Percentiles rank a stretch among this genome's conserved stretches.
phyloP scores from a whole-genome alignment of 331 rosid genomes.

The Phaseolus coccineus region DNA sequence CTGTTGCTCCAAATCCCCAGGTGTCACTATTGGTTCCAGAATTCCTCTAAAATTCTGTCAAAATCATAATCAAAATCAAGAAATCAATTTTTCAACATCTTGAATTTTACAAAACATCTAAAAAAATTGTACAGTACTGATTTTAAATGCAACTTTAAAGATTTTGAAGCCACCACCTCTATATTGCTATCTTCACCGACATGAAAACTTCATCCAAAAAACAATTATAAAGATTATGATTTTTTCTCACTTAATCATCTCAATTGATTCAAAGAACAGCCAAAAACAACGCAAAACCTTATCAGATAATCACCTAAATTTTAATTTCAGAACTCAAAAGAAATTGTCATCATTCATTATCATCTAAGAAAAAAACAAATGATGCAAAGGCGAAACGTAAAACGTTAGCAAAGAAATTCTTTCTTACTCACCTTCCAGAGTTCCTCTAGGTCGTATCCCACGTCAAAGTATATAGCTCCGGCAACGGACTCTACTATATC shows the following conservation, averaged over 20 bases:
- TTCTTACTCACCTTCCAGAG: slow-evolving; percentile 64
- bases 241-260: not conserved
- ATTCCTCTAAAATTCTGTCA: slow-evolving; percentile 62
- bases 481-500: slow-evolving; percentile 81
- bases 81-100: not conserved
- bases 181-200: no score
- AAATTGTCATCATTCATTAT: no score
- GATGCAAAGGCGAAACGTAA: no score
- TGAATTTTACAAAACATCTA: no score
- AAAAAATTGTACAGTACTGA: no score
- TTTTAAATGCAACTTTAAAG: no score
- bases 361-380: not conserved
- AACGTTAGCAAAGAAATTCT: no score
- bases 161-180: no score
- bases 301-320: no score
- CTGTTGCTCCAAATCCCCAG: slow-evolving; percentile 50
- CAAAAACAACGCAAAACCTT: not conserved
- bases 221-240: no score
- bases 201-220: no score
- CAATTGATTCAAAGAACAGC: not conserved
- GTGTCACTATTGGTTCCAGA: slow-evolving; percentile 75
- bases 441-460: slow-evolving; percentile 53
- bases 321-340: no score
- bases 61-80: not conserved
- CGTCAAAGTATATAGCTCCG: slow-evolving; percentile 70